Conservation (phyloP, 768 basidiomycete genomes). For the Favolaschia claudopus region DNA sequence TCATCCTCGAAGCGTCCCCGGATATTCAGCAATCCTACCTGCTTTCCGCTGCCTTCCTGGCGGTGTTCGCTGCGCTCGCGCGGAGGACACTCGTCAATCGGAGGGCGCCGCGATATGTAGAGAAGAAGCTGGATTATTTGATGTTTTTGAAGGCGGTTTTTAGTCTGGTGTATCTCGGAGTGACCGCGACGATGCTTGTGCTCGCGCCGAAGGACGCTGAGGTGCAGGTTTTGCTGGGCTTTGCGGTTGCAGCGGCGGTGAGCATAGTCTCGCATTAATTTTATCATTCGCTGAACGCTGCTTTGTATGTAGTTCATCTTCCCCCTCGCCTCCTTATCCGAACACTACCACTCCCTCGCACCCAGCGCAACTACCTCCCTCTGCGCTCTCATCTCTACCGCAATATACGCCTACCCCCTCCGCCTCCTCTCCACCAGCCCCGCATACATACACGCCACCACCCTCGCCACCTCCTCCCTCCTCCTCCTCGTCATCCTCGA, state of each 20-base stretch:
- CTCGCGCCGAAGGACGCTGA: background rate
- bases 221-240: background rate
- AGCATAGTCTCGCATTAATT: background rate
- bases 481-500: slow-evolving; percentile 11
- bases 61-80: background rate
- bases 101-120: slow-evolving; percentile 2
- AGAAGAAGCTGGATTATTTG: background rate
- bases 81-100: background rate
- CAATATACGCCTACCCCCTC: slow-evolving; percentile 1
- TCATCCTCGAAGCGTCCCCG: background rate
- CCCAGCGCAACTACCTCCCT: slow-evolving; percentile 7
- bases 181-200: background rate
- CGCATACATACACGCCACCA: no score
- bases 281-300: background rate
- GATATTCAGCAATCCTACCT: background rate
- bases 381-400: background rate
- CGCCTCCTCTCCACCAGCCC: no score
- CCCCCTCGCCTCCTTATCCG: background rate
- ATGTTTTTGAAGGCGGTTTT: background rate
- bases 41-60: background rate
- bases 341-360: slow-evolving; percentile 15
- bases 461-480: background rate
- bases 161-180: background rate
- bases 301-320: background rate
- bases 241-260: slow-evolving; percentile 1